Base-by-base conservation (phyloP, 2,329 filamentous ascomycete species). In the Rutstroemia sydowiana region DNA sequence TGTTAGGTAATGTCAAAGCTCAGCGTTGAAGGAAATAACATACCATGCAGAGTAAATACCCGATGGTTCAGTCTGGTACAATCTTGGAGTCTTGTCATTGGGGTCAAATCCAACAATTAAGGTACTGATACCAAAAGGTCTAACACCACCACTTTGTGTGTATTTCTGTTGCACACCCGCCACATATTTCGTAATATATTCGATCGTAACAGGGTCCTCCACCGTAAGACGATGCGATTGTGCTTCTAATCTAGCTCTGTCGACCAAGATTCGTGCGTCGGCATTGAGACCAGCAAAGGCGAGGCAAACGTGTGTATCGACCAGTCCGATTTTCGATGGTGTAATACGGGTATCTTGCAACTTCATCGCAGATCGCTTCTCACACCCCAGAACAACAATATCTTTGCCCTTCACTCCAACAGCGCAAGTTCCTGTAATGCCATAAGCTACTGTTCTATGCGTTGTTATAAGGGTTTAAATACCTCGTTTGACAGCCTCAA, bases 181-280 rank as follows among this genome's bases (percentile, higher is more conserved):
- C 58, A 98, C 87, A 67, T 97, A 95, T 77, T 98, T 97, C 66
- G 93, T 97, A 68, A 98, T 96, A 78, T 98, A 98, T 75, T 98
- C 93, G 71, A 98, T 95, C 57, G 88, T 92, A 60, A 95, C 89
- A 51, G 93, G 92, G 69, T 98, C 95, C 70, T 98, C 93, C 54
- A 98, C 90, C 4, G 93, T 97, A 64, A 98, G 77, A 59, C 93
- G 87, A 75, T 98, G 93, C 63, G 90, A 95, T 74, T 98, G 93
- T 45, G 93, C 92, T 75, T 98, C 93, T 72, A 97, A 75, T 64
- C 95, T 85, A 55, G 95, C 93, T 77, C 96, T 97, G 81, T 98
- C 95, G 69, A 98, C 88, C 59, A 98, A 81, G 69, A 98, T 98
- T 68, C 93, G 84, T 65, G 95, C 93, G 73, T 98, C 93, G 69